Evolutionary conservation across 257 asterid genomes (phyloP).

Genomic region (Gynochthodes officinalis): DNA sequence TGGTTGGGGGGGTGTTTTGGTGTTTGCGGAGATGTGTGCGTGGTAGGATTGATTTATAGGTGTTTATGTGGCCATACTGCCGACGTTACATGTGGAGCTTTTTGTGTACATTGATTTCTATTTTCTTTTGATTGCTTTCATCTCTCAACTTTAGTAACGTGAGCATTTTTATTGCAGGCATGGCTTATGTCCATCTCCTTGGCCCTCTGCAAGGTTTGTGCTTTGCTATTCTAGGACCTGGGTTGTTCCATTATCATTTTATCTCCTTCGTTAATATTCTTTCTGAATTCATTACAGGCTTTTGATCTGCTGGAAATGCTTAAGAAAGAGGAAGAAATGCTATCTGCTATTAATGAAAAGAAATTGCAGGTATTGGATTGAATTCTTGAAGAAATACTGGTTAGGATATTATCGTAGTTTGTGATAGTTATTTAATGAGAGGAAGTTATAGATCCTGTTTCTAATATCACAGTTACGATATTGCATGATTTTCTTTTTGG

Average conservation of each 20-base stretch:
- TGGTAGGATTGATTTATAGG: not conserved
- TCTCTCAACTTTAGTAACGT: not conserved
- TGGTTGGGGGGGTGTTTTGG: not conserved
- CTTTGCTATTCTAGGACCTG: conserved; percentile 15
- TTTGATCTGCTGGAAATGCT: conserved; percentile 95
- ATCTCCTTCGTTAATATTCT: conserved; percentile 13
- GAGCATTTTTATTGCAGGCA: conserved; percentile 50
- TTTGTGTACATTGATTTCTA: not conserved
- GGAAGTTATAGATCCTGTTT: not conserved
- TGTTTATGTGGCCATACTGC: not conserved
- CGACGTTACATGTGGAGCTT: not conserved
- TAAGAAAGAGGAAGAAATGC: conserved; percentile 92
- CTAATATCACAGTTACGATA: not conserved
- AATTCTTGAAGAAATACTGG: conserved; percentile 8
- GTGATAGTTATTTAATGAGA: not conserved
- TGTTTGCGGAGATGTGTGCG: not conserved
- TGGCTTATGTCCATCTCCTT: conserved; percentile 79
- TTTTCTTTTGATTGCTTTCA: not conserved
- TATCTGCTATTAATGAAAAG: conserved; percentile 65
- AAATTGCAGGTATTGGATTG: conserved; percentile 58
- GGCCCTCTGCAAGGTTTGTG: conserved; percentile 87
- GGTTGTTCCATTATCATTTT: not conserved
- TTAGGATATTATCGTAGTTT: not conserved
- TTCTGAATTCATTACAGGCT: conserved; percentile 42
- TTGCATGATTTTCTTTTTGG: not conserved